These are phyloP conservation scores for Mycena pura DNA, from an alignment of 768 basidiomycete genomes.

Conservation along the genomic window DNA sequence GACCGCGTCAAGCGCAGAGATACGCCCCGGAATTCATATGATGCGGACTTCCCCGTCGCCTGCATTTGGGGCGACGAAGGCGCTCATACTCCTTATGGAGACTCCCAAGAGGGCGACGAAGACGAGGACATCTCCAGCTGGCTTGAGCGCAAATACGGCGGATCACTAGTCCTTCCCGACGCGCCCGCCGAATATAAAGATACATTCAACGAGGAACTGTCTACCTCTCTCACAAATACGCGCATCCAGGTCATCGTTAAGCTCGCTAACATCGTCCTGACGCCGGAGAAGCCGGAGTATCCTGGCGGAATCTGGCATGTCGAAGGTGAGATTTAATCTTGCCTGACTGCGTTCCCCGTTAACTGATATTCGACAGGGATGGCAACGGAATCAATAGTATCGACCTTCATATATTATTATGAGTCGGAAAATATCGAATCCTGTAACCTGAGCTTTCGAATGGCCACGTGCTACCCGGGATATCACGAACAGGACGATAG, in stretches of 20 bases:
- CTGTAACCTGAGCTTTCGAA: slow-evolving; percentile 38
- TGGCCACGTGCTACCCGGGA: slow-evolving; percentile 31
- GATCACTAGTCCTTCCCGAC: slow-evolving; percentile 11
- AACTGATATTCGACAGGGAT: slow-evolving; percentile 21
- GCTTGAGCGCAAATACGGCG: background rate
- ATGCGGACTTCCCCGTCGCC: background rate
- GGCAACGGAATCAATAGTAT: slow-evolving; percentile 34
- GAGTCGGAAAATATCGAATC: slow-evolving; percentile 41
- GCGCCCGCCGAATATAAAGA: background rate
- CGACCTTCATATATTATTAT: slow-evolving; percentile 37
- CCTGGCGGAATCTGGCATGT: slow-evolving; percentile 47
- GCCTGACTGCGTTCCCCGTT: background rate
- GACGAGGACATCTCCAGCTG: background rate
- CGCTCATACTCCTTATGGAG: background rate
- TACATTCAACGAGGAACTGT: background rate
- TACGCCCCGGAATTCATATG: background rate
- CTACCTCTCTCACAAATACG: background rate
- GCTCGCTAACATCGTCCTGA: slow-evolving; percentile 43
- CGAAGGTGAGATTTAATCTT: slow-evolving; percentile 34
- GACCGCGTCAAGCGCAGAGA: background rate
- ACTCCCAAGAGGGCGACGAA: background rate
- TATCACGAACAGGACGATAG: slow-evolving; percentile 28
- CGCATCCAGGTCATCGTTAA: slow-evolving; percentile 48
- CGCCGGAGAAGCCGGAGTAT: slow-evolving; percentile 45
- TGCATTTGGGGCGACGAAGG: slow-evolving; percentile 3